Evolutionary conservation across 805 yeast species (phyloP), one percentile per base, ranked within the genome.

Genomic region (Candida ortonii): DNA sequence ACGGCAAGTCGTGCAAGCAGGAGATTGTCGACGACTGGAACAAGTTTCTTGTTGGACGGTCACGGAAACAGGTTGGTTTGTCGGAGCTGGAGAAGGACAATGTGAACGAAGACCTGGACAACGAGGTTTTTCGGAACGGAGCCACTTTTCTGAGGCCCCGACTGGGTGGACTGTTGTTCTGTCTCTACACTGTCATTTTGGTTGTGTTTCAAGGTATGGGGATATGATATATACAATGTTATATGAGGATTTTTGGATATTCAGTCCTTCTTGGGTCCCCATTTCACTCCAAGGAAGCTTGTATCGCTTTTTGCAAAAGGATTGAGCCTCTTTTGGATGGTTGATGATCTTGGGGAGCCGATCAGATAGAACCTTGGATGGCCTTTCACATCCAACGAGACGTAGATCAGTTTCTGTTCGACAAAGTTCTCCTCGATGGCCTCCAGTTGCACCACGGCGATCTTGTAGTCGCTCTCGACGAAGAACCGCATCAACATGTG

Each of bases 401-500:
- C 67, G 55, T 80, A 82, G 7, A 81, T 65, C 55, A 83, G 80
- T 33, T 82, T 83, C 20, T 87, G 83, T 41, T 73, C 64, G 66
- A 75, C 76, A 43, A 74, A 73, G 11, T 76, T 73, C 30, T 73
- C 76, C 26, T 83, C 87, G 25, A 84, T 68, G 34, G 93, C 90
- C 60, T 89, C 96, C 47, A 87, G 69, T 39, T 80, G 78, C 2
- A 84, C 95, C 11, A 79, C 66, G 8, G 86, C 96, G 41, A 73
- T 73, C 35, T 65, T 74, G 15, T 67, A 57, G 20, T 71, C 72
- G 25, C 94, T 79, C 55, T 85, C 89, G 25, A 89, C 90, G 52
- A 83, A 88, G 61, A 88, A 88, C 55, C 82, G 78, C 93, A 89
- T 83, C 39, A 78, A 67, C 49, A 84, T 68, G 48, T 84, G 94